Conservation (phyloP, 2,329 filamentous ascomycete species). For the Blastomyces parvus region DNA sequence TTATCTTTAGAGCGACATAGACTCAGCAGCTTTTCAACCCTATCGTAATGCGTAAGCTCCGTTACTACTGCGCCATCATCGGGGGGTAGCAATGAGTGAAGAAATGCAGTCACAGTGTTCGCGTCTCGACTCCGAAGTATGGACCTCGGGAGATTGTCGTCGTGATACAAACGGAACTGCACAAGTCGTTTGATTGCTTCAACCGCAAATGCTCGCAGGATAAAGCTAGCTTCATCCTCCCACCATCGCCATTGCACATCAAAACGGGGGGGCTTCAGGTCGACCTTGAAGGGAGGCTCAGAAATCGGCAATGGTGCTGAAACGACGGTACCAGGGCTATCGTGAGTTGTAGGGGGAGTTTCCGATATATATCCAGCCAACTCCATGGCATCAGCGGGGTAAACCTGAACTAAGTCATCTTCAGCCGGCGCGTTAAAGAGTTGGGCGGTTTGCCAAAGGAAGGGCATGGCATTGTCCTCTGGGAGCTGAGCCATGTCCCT, state of each 20-base stretch:
- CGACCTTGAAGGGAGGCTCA: conserved; percentile 1
- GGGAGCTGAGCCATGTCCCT: not conserved
- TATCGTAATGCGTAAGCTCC: conserved; percentile 28
- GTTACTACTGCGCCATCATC: conserved; percentile 21
- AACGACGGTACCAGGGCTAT: not conserved
- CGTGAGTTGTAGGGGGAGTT: not conserved
- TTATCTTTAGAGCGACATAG: conserved; percentile 22
- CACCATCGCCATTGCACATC: conserved; percentile 31
- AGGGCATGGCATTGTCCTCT: not conserved
- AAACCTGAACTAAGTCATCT: not conserved
- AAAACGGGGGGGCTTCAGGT: conserved; percentile 22
- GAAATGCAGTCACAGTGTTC: conserved; percentile 27
- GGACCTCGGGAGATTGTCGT: conserved; percentile 28
- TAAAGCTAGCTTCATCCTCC: conserved; percentile 32
- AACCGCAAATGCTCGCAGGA: conserved; percentile 32
- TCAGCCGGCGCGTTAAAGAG: not conserved
- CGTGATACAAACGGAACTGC: conserved; percentile 30
- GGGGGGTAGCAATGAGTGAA: conserved; percentile 23
- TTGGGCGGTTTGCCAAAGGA: conserved; percentile 1
- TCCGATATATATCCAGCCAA: not conserved
- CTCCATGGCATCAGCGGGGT: not conserved
- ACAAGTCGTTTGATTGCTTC: conserved; percentile 31
- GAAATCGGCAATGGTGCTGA: not conserved
- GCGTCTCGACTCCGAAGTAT: conserved; percentile 27
- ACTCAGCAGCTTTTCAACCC: conserved; percentile 33